A percentile compares a stretch with the other conserved stretches of the same genome.
phyloP scores from a whole-genome alignment of 176 grass and related monocot genomes.

The Cocos nucifera region DNA sequence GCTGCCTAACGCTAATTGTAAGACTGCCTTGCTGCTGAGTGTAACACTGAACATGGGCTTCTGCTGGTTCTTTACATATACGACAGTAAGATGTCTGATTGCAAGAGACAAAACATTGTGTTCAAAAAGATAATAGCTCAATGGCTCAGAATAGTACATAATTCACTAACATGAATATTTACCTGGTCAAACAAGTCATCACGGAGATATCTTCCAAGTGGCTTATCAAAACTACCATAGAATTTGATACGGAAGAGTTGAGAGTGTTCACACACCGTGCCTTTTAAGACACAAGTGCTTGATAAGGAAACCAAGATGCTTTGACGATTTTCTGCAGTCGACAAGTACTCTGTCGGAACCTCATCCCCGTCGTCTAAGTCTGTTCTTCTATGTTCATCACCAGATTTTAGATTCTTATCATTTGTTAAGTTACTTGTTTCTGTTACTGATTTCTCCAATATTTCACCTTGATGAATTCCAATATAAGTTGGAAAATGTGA shows the following conservation, averaged over 20 bases:
- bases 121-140: no score
- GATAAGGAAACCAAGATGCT: slow-evolving; percentile 83
- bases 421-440: slow-evolving; percentile 43
- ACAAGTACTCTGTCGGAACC: slow-evolving; percentile 38
- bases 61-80: slow-evolving; percentile 68
- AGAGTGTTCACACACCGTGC: slow-evolving; percentile 42
- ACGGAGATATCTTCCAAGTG: slow-evolving; percentile 74
- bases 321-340: slow-evolving; percentile 50
- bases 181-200: slow-evolving; percentile 95
- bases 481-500: not conserved
- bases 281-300: slow-evolving; percentile 61
- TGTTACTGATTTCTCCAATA: slow-evolving; percentile 8
- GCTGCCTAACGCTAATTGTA: slow-evolving; percentile 56
- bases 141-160: not conserved
- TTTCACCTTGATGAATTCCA: slow-evolving; percentile 5
- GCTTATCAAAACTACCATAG: slow-evolving; percentile 90
- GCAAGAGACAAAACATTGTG: slow-evolving; percentile 1
- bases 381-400: slow-evolving; percentile 44
- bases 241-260: slow-evolving; percentile 77
- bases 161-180: not conserved
- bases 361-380: slow-evolving; percentile 26
- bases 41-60: slow-evolving; percentile 77
- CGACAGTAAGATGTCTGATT: slow-evolving; percentile 56
- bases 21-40: slow-evolving; percentile 76
- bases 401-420: slow-evolving; percentile 28